These are phyloP conservation scores for Borealophlyctis nickersoniae DNA, from an alignment of 192 early-diverging fungal genomes.

Conservation along the genomic window DNA sequence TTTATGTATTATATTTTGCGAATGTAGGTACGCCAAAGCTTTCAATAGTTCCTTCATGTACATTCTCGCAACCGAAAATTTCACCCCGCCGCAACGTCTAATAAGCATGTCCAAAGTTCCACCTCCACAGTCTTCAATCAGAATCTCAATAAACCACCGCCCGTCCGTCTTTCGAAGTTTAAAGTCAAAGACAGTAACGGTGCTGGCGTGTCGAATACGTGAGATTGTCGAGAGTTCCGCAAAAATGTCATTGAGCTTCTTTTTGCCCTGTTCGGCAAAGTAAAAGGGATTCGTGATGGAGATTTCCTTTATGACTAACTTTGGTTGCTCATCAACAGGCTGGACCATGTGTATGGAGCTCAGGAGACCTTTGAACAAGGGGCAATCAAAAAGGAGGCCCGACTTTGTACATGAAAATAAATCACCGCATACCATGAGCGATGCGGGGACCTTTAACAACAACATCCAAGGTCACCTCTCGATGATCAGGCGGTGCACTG, in stretches of 20 bases:
- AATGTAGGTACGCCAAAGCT: constrained; percentile 37
- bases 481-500: not conserved
- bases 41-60: constrained; percentile 36
- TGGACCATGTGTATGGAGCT: constrained; percentile 18
- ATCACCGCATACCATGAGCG: constrained; percentile 7
- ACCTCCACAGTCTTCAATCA: constrained; percentile 32
- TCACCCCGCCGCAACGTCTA: constrained; percentile 21
- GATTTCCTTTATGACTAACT: constrained; percentile 18
- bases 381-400: not conserved
- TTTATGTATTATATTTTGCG: constrained; percentile 38
- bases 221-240: constrained; percentile 21
- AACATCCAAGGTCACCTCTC: constrained; percentile 6
- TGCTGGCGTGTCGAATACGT: constrained; percentile 28
- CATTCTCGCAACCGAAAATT: constrained; percentile 16
- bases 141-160: constrained; percentile 19
- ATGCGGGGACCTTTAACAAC: constrained; percentile 19
- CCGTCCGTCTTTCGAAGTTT: constrained; percentile 2
- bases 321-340: constrained; percentile 2
- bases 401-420: too few relatives aligned
- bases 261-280: constrained; percentile 24
- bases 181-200: constrained; percentile 30
- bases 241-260: constrained; percentile 27
- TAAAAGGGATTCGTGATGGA: constrained; percentile 14
- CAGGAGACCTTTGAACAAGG: not conserved
- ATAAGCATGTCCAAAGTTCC: constrained; percentile 28